Evolutionary conservation across 371 early-diverging fungal genomes (phyloP).

Genomic region (Lichtheimia corymbifera): DNA sequence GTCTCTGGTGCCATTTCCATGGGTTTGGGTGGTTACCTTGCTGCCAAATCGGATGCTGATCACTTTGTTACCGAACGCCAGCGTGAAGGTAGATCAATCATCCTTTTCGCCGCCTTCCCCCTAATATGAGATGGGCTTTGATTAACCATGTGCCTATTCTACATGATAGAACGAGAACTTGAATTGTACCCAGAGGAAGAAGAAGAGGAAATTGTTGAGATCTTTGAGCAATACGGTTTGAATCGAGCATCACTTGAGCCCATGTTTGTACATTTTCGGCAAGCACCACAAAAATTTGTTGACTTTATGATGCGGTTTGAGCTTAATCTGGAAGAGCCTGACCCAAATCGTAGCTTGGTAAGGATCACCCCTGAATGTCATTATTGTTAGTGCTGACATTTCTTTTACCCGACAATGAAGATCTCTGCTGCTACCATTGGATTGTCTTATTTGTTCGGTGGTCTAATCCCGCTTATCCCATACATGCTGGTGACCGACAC

Average conservation of each 20-base stretch:
- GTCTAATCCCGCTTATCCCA: slow-evolving; percentile 69
- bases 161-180: slow-evolving; percentile 49
- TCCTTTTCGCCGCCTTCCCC: neutral
- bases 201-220: slow-evolving; percentile 65
- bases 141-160: neutral
- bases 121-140: neutral
- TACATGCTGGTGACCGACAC: slow-evolving; percentile 56
- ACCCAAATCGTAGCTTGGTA: slow-evolving; percentile 63
- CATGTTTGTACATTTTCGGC: slow-evolving; percentile 53
- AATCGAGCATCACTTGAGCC: slow-evolving; percentile 57
- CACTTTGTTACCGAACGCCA: slow-evolving; percentile 66
- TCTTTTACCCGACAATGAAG: slow-evolving; percentile 14
- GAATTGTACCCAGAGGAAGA: slow-evolving; percentile 61
- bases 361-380: slow-evolving; percentile 11
- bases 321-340: slow-evolving; percentile 67
- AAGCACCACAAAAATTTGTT: slow-evolving; percentile 59
- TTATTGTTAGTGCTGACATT: neutral
- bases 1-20: slow-evolving; percentile 62
- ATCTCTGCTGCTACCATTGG: slow-evolving; percentile 73
- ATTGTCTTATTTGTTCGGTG: slow-evolving; percentile 68
- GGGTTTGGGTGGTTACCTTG: slow-evolving; percentile 74
- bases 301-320: slow-evolving; percentile 83
- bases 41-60: slow-evolving; percentile 68
- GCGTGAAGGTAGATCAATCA: slow-evolving; percentile 48
- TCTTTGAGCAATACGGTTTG: slow-evolving; percentile 65